Base-by-base conservation (phyloP, 1,284 basidiomycete species). In the Ceratobasidium sp. region DNA sequence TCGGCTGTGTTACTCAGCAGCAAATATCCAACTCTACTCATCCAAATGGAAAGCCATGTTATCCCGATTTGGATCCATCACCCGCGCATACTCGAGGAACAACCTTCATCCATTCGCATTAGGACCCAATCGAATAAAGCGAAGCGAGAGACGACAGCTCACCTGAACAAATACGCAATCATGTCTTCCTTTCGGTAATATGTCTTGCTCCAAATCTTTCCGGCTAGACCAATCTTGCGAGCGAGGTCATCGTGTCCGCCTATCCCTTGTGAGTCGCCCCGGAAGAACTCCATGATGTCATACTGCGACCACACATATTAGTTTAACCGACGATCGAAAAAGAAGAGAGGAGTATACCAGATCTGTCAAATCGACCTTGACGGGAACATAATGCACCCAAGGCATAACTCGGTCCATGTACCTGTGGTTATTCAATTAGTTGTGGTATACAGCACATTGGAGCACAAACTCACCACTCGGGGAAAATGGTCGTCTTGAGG, bases 161-260 rank as follows among this genome's bases (percentile, higher is more conserved):
- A 87, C 87, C 88, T 83, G 77, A 87, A 89, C 73, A 86, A 80
- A 79, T 90, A 90, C 12, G 88, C 85, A 46, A 84, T 82, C 80
- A 91, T 82, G 78, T 92, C 90, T 75, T 88, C 87, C 71, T 82
- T 82, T 57, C 89, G 82, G 88, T 89, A 91, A 76, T 84, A 89
- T 0, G 77, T 81, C 73, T 82, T 81, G 75, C 86, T 89, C 89
- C 89, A 91, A 26, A 83, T 77, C 52, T 84, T 82, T 0, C 89
- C 89, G 0, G 83, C 83, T 3, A 78, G 73, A 0, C 87, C 90
- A 60, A 91, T 91, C 76, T 84, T 82, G 39, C 80, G 79, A 0
- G 85, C 89, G 45, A 89, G 75, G 0, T 83, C 80, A 65, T 90
- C 87, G 72, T 89, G 87, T 0, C 79, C 84, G 34, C 81, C 80